phyloP scores from a whole-genome alignment of 2,329 filamentous ascomycete genomes.

The Elsinoe fawcettii region DNA sequence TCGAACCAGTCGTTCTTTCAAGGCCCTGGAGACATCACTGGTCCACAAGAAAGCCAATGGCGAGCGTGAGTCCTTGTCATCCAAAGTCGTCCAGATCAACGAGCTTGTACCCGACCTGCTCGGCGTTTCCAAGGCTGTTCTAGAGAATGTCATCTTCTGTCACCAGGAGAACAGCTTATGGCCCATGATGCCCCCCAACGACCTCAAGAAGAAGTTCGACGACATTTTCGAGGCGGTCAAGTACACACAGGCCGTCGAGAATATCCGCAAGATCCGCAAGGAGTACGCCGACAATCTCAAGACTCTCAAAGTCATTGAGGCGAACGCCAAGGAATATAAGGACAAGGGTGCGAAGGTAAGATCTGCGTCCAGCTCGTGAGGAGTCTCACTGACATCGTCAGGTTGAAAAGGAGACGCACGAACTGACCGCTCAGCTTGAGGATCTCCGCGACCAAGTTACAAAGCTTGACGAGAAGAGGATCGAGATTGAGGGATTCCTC shows the following conservation, averaged over 20 bases:
- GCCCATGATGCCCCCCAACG: slow-evolving; percentile 83
- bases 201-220: slow-evolving; percentile 89
- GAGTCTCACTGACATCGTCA: slow-evolving; percentile 18
- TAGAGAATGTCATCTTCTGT: slow-evolving; percentile 96
- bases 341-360: slow-evolving; percentile 63
- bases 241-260: slow-evolving; percentile 95
- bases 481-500: slow-evolving; percentile 40
- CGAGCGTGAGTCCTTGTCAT: slow-evolving; percentile 70
- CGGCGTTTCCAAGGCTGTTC: slow-evolving; percentile 79
- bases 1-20: slow-evolving; percentile 66
- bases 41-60: slow-evolving; percentile 65
- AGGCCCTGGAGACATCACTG: slow-evolving; percentile 76
- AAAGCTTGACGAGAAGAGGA: slow-evolving; percentile 28
- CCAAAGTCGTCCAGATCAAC: slow-evolving; percentile 72
- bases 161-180: slow-evolving; percentile 97
- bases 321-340: slow-evolving; percentile 74
- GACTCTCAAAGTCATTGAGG: slow-evolving; percentile 65
- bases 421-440: slow-evolving; percentile 47
- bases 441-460: slow-evolving; percentile 17
- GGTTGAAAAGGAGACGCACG: slow-evolving; percentile 56
- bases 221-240: slow-evolving; percentile 96
- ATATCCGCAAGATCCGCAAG: slow-evolving; percentile 80
- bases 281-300: slow-evolving; percentile 68
- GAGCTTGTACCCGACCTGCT: slow-evolving; percentile 75
- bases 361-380: neutral